Percentiles rank a stretch among this genome's conserved stretches.
These are phyloP conservation scores for Xylaria sp. DNA, from an alignment of 2,329 filamentous ascomycete species.

Conservation along the genomic window DNA sequence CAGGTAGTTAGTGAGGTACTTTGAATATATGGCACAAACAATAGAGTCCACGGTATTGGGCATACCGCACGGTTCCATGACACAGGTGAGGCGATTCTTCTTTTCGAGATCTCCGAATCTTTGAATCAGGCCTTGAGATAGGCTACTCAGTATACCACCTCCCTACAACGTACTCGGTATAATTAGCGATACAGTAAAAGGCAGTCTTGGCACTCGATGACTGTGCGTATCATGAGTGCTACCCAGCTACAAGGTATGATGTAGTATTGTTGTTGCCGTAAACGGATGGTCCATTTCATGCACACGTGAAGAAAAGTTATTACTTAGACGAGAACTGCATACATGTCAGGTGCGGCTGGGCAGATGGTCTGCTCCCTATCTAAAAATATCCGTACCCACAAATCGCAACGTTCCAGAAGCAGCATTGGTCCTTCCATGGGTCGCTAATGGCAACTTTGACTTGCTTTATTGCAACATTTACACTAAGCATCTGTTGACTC, in stretches of 20 bases:
- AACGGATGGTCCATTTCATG: slow-evolving; percentile 3
- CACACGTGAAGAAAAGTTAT: slow-evolving; percentile 7
- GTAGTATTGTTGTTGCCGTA: background rate
- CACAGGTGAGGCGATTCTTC: background rate
- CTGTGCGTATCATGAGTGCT: slow-evolving; percentile 15
- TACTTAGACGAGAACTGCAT: slow-evolving; percentile 26
- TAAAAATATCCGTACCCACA: background rate
- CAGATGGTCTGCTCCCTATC: background rate
- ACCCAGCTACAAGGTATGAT: background rate
- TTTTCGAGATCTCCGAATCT: background rate
- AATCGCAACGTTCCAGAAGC: slow-evolving; percentile 8
- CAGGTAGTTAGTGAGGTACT: too few species aligned
- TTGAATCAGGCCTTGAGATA: background rate
- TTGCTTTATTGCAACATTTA: background rate
- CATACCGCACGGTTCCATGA: background rate
- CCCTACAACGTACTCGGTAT: background rate
- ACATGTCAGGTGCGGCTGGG: background rate
- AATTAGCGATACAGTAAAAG: slow-evolving; percentile 15
- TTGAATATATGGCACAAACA: background rate
- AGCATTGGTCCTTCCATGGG: background rate
- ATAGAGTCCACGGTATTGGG: background rate
- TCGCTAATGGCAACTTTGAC: background rate
- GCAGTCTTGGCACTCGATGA: background rate
- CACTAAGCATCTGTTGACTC: background rate
- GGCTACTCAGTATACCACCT: too few species aligned